These are phyloP conservation scores for Arabis alpina DNA, from an alignment of 345 rosid species.

Conservation along the genomic window DNA sequence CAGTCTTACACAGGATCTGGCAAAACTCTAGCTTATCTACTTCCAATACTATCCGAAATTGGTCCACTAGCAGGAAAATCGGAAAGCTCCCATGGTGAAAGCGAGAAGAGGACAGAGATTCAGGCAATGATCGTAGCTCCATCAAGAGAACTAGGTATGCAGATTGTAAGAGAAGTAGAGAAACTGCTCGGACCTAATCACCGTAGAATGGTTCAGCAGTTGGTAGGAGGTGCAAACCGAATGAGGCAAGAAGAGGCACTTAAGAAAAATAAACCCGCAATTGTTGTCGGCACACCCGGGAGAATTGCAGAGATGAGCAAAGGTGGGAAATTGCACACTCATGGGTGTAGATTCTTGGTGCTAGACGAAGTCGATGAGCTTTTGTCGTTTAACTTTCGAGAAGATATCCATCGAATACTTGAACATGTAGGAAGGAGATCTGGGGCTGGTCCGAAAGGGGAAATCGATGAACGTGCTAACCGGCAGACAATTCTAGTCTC, in stretches of 20 bases:
- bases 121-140: conserved; percentile 95
- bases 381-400: conserved; percentile 86
- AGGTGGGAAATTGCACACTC: conserved; percentile 91
- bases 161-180: conserved; percentile 89
- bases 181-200: conserved; percentile 78
- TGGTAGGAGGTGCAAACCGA: conserved; percentile 95
- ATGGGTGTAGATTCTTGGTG: conserved; percentile 80
- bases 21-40: conserved; percentile 89
- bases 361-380: conserved; percentile 94
- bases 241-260: conserved; percentile 97
- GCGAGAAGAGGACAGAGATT: conserved; percentile 59
- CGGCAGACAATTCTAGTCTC: conserved; percentile 84
- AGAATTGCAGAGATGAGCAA: conserved; percentile 93
- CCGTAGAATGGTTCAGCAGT: conserved; percentile 86
- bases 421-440: conserved; percentile 87
- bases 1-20: conserved; percentile 96
- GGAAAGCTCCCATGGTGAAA: conserved; percentile 42
- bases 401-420: conserved; percentile 84
- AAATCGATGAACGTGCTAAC: conserved; percentile 46
- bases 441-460: conserved; percentile 52
- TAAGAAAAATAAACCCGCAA: conserved; percentile 87
- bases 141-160: conserved; percentile 95
- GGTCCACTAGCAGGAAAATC: conserved; percentile 65
- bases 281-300: conserved; percentile 95
- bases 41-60: conserved; percentile 77